Evolutionary conservation across 2,329 filamentous ascomycete species (phyloP).

Genomic region (Tolypocladium cylindrosporum): DNA sequence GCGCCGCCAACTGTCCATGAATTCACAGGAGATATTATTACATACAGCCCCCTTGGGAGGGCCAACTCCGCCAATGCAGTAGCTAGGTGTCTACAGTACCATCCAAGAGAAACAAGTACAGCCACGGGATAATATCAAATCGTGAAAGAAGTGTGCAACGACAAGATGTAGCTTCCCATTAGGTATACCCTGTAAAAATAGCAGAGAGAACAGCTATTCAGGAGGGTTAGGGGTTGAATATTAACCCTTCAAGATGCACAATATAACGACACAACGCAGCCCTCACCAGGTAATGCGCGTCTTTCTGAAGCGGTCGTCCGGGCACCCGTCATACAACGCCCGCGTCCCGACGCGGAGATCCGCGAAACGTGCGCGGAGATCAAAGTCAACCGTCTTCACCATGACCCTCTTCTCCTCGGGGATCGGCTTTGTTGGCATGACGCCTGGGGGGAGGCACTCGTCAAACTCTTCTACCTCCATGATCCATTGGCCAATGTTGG

Average conservation of each 20-base stretch:
- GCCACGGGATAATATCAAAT: background rate
- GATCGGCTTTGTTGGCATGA: slow-evolving; percentile 18
- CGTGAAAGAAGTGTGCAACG: background rate
- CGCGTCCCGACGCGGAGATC: slow-evolving; percentile 44
- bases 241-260: background rate
- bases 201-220: background rate
- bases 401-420: slow-evolving; percentile 46
- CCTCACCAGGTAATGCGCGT: slow-evolving; percentile 38
- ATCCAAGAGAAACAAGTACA: background rate
- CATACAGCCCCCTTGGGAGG: background rate
- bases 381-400: slow-evolving; percentile 46
- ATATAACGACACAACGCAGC: background rate
- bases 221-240: no score
- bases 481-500: slow-evolving; percentile 45
- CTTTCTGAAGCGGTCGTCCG: slow-evolving; percentile 35
- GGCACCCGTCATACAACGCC: slow-evolving; percentile 33
- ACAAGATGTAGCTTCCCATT: no score
- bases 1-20: background rate
- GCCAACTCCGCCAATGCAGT: no score
- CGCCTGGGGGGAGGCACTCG: background rate
- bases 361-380: slow-evolving; percentile 40
- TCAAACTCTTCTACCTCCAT: slow-evolving; percentile 43
- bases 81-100: no score
- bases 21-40: background rate
- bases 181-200: background rate